Evolutionary conservation across 2,329 filamentous ascomycete genomes (phyloP).

Genomic region (Phialophora chinensis): DNA sequence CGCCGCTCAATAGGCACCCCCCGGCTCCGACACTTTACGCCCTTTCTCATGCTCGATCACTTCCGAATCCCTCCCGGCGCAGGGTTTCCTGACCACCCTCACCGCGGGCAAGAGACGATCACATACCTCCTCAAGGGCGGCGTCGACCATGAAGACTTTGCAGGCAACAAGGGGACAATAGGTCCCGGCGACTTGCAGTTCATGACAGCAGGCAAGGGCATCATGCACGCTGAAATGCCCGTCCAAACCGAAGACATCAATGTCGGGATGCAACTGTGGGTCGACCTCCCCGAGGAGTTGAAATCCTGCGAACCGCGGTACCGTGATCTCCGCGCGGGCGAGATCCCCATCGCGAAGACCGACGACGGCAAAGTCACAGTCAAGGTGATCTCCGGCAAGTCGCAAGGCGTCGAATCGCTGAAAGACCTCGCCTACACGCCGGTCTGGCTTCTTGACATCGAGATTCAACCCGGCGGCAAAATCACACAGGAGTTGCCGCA

Average conservation of each 20-base stretch:
- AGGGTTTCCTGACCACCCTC: constrained; percentile 87
- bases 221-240: constrained; percentile 97
- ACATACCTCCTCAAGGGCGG: constrained; percentile 87
- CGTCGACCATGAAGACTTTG: constrained; percentile 91
- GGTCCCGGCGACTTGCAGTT: constrained; percentile 90
- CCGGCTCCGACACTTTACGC: constrained; percentile 81
- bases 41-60: constrained; percentile 96
- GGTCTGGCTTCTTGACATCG: constrained; percentile 91
- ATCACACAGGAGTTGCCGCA: constrained; percentile 76
- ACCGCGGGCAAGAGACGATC: constrained; percentile 85
- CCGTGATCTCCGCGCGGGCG: constrained; percentile 76
- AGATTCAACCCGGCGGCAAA: constrained; percentile 76
- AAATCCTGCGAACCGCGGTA: constrained; percentile 93
- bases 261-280: constrained; percentile 92
- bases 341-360: constrained; percentile 76
- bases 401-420: constrained; percentile 82
- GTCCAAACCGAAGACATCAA: constrained; percentile 79
- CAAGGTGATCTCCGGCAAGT: constrained; percentile 89
- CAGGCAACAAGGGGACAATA: constrained; percentile 83
- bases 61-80: constrained; percentile 80
- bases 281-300: constrained; percentile 80
- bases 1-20: constrained; percentile 86
- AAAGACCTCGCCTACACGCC: constrained; percentile 94
- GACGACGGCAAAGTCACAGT: constrained; percentile 77
- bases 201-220: constrained; percentile 92